Evolutionary conservation across 306 rosid species (phyloP), one percentile per base, ranked within the genome.

Genomic region (Cucumis cinereus): DNA sequence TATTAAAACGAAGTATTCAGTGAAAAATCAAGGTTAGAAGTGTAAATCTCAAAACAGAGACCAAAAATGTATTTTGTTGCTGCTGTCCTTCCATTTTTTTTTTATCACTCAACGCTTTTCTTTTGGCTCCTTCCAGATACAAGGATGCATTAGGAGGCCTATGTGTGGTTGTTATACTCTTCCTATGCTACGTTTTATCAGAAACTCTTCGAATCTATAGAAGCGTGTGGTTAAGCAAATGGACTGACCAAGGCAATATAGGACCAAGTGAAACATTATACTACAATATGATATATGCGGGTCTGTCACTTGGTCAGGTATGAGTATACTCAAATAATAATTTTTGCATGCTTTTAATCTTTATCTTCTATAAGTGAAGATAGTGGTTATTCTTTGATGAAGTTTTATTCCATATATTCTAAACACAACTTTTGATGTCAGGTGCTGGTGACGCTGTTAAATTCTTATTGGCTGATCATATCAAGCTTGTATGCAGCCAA

Each of bases 161-260:
- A 60, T 91, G 98, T 91, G 91, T 88, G 62, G 93, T 93, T 75
- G 26, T 59, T 59, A 73, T 89, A 81, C 92, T 93, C 82, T 84
- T 93, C 52, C 45, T 79, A 30, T 93, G 93, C 87, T 91, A 91
- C 70, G 70, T 84, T 43, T 74, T 83, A 68, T 88, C 97, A 1
- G 97, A 93, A 82, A 80, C 77, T 85, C 91, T 91, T 66, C 85
- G 96, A 87, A 77, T 91, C 84, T 91, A 85, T 50, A 93, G 96
- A 84, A 93, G 98, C 83, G 85, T 95, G 59, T 93, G 98, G 98
- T 88, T 93, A 84, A 91, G 93, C 56, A 79, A 78, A 77, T 93
- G 98, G 98, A 91, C 97, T 13, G 82, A 81, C 78, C 89, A 89
- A 81, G 83, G 86, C 80, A 79, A 84, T 50, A 41, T 78, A 2